A percentile compares a stretch with the other conserved stretches of the same genome.
These are phyloP conservation scores for Cyberlindnera amylophila DNA, from an alignment of 805 yeast species.

Conservation along the genomic window DNA sequence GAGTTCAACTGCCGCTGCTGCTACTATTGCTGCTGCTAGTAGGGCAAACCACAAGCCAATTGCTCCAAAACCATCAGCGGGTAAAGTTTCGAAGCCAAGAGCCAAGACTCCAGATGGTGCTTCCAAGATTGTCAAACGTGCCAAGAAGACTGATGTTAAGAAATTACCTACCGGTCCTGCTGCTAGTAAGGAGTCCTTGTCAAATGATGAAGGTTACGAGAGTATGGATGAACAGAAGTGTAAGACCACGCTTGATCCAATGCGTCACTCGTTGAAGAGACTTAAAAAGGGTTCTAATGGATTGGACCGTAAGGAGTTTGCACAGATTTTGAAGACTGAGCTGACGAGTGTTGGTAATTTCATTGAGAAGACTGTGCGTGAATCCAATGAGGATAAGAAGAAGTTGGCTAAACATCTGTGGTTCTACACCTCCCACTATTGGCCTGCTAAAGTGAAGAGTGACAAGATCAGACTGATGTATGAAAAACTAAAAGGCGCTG, in stretches of 20 bases:
- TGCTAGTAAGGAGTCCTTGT: no score
- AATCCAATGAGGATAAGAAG: constrained; percentile 30
- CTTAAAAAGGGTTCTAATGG: constrained; percentile 72
- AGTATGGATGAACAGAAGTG: constrained; percentile 77
- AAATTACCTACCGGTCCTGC: constrained; percentile 10
- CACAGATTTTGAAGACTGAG: constrained; percentile 62
- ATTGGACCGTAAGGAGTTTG: constrained; percentile 74
- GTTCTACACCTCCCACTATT: constrained; percentile 77
- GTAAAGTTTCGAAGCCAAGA: constrained; percentile 13
- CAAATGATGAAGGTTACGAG: constrained; percentile 52
- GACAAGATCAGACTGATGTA: constrained; percentile 75
- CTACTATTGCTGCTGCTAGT: constrained; percentile 8
- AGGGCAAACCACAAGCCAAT: not conserved
- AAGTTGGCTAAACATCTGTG: constrained; percentile 64
- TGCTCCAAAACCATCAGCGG: constrained; percentile 5
- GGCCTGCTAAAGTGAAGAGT: constrained; percentile 87
- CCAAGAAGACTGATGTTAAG: constrained; percentile 11
- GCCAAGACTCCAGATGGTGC: constrained; percentile 26
- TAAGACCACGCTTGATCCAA: constrained; percentile 57
- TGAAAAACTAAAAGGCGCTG: constrained; percentile 42
- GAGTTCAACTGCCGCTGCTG: no score
- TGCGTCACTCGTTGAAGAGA: constrained; percentile 60
- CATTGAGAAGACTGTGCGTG: constrained; percentile 42
- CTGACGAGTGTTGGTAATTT: constrained; percentile 70
- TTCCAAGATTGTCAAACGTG: constrained; percentile 21